A percentile compares a stretch with the other conserved stretches of the same genome.
phyloP scores from a whole-genome alignment of 2,329 filamentous ascomycete species.

The Cordyceps tenuipes region DNA sequence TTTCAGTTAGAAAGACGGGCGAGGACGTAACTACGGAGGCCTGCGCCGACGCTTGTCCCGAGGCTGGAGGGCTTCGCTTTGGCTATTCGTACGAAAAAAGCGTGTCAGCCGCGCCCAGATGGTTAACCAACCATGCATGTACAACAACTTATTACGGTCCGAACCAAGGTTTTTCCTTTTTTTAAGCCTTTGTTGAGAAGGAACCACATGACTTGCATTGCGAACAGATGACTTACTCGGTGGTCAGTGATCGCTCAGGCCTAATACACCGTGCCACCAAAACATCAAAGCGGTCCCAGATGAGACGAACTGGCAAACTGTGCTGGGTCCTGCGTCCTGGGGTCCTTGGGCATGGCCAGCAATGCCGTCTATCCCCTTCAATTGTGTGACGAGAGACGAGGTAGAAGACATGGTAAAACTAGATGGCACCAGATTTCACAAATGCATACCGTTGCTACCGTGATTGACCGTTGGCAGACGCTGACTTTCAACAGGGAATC shows the following conservation, averaged over 20 bases:
- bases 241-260: background rate
- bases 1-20: background rate
- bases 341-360: background rate
- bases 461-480: constrained; percentile 1
- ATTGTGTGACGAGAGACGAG: background rate
- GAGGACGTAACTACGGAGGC: background rate
- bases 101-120: background rate
- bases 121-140: too few species aligned
- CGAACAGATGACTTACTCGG: background rate
- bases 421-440: background rate
- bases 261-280: background rate
- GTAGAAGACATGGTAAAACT: background rate
- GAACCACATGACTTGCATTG: background rate
- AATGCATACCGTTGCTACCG: background rate
- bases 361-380: background rate
- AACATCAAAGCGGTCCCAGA: background rate
- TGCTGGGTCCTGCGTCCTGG: background rate
- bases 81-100: too few species aligned
- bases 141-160: background rate
- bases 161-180: background rate
- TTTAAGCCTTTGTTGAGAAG: background rate
- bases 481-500: background rate
- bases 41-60: background rate
- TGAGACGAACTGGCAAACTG: background rate
- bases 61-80: background rate